Conservation (phyloP, 345 rosid species). For the sweet orange (Citrus sinensis) region DVS_A1.0 CM039165.1:33356501-33357000, state of each 20-base stretch:
- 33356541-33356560: neutral
- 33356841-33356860: slow-evolving; percentile 12
- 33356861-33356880: neutral
- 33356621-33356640: slow-evolving; percentile 88
- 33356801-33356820: slow-evolving; percentile 71
- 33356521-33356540: neutral
- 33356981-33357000: neutral
- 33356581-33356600: slow-evolving; percentile 51
- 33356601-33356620: slow-evolving; percentile 62
- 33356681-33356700: slow-evolving; percentile 91
- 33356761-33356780: slow-evolving; percentile 60
- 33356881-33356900: neutral
- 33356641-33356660: slow-evolving; percentile 54
- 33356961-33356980: neutral
- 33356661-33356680: slow-evolving; percentile 84
- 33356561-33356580: slow-evolving; percentile 2
- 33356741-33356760: slow-evolving; percentile 51
- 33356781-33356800: slow-evolving; percentile 36
- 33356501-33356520: slow-evolving; percentile 42
- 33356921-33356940: neutral
- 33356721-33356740: slow-evolving; percentile 67
- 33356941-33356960: neutral
- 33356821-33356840: slow-evolving; percentile 67
- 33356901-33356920: neutral
- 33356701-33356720: slow-evolving; percentile 88